Base-by-base conservation (phyloP, 2,329 filamentous ascomycete species). In the Aspergillus versicolor region DNA sequence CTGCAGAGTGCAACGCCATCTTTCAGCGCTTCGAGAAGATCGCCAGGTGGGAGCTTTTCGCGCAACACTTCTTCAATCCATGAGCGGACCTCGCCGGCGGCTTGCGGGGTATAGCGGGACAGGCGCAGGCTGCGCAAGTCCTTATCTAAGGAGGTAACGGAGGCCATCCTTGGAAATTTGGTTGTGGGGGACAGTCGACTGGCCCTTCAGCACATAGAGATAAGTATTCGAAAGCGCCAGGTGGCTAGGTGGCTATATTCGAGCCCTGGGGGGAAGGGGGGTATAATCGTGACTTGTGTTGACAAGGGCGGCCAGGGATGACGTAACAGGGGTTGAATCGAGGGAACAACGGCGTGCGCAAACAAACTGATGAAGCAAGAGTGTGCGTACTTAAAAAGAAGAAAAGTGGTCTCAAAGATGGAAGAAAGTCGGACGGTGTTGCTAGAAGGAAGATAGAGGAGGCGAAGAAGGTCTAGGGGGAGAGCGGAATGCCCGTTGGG, bases 1-100 rank as follows among this genome's bases (percentile, higher is more conserved):
- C 88, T 93, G 90, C 94, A 99, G 27, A 99, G 83, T 32, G 89
- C 89, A 40, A 93, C 89, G 52, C 94, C 94, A 81, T 97, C 92
- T 76, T 92, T 96, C 49, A 99, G 80, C 17, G 84, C 85, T 57
- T 94, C 91, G 13, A 99, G 82, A 49, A 99, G 81, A 75, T 99
- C 94, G 30, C 84, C 83, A 6, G 84, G 75, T 0, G 88, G 79
- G 55, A 97, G 80, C 50, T 81, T 84, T 71, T 92, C 88, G 61
- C 89, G 90, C 34, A 99, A 77, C 2, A 86, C 82, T 40, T 86
- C 83, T 74, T 97, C 92, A 63, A 99, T 92, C 91, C 94, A 99
- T 62, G 80, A 75, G 46, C 88, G 87, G 19, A 86, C 88, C 78
- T 97, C 92, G 66, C 91, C 91, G 51, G 92, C 92, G 41, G 92